Evolutionary conservation across 768 basidiomycete genomes (phyloP).

Genomic region (Cyathus striatus): DNA sequence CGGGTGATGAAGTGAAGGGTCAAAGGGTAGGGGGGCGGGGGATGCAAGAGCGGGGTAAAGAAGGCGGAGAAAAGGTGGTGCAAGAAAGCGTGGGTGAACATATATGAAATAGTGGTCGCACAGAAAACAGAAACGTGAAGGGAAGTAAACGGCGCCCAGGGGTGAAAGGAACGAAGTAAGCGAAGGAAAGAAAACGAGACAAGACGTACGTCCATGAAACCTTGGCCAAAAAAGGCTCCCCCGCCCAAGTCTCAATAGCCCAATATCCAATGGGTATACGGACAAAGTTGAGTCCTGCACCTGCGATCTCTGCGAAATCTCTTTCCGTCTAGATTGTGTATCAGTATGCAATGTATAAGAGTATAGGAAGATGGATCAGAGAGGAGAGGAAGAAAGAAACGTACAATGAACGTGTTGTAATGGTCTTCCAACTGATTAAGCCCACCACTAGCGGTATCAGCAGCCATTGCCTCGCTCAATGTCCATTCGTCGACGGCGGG

Average conservation of each 20-base stretch:
- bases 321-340: constrained; percentile 66
- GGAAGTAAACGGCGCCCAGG: too few species aligned
- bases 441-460: constrained; percentile 65
- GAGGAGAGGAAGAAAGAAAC: too few species aligned
- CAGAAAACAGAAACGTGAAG: too few species aligned
- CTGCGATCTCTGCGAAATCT: constrained; percentile 92
- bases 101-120: too few species aligned
- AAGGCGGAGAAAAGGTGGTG: too few species aligned
- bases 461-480: constrained; percentile 62
- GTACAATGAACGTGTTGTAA: constrained; percentile 90
- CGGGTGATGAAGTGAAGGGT: too few species aligned
- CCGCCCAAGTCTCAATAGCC: constrained; percentile 78
- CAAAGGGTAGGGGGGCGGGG: too few species aligned
- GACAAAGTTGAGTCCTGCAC: constrained; percentile 89
- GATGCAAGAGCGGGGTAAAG: too few species aligned
- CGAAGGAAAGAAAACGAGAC: neutral
- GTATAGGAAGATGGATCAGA: neutral
- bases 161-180: too few species aligned
- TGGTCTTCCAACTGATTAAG: constrained; percentile 74
- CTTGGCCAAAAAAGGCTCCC: constrained; percentile 80
- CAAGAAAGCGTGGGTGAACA: too few species aligned
- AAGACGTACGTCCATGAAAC: constrained; percentile 71
- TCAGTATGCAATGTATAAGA: constrained; percentile 2
- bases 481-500: constrained; percentile 81
- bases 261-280: constrained; percentile 89